phyloP scores from a whole-genome alignment of 2,329 filamentous ascomycete genomes.

The Pseudopyrenochaeta lycopersici region DNA sequence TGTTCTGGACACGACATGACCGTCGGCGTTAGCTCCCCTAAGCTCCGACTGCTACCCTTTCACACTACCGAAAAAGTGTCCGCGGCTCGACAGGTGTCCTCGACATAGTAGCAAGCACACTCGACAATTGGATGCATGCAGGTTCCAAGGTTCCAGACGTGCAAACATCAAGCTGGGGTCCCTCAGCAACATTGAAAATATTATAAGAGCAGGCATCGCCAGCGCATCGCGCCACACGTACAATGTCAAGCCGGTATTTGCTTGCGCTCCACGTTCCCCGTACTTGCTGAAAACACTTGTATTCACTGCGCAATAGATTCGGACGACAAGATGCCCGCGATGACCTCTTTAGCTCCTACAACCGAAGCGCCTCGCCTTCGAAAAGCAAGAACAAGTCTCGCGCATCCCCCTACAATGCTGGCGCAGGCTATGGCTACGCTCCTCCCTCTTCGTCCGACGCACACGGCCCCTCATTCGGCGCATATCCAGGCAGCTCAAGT shows the following conservation, averaged over 20 bases:
- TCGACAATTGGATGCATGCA: slow-evolving; percentile 3
- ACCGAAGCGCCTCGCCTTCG: slow-evolving; percentile 49
- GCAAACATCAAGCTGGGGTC: not conserved
- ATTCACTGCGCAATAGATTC: slow-evolving; percentile 24
- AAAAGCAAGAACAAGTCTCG: slow-evolving; percentile 40
- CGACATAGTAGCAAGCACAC: slow-evolving; percentile 17
- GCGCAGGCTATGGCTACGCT: slow-evolving; percentile 36
- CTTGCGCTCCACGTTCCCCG: no score
- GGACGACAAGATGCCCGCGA: slow-evolving; percentile 38
- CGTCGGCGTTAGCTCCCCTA: slow-evolving; percentile 22
- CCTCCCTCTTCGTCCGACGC: slow-evolving; percentile 12
- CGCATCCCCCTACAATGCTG: slow-evolving; percentile 27
- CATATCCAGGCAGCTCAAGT: slow-evolving; percentile 42
- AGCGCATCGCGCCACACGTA: not conserved
- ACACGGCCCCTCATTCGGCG: slow-evolving; percentile 36
- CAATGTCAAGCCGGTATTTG: slow-evolving; percentile 35
- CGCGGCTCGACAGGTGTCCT: slow-evolving; percentile 27
- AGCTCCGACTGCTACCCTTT: slow-evolving; percentile 17
- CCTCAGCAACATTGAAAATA: not conserved
- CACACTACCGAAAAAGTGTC: slow-evolving; percentile 15
- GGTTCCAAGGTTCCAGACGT: not conserved
- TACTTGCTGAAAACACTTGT: not conserved
- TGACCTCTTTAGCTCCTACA: slow-evolving; percentile 53
- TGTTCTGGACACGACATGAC: slow-evolving; percentile 2
- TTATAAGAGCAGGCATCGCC: not conserved